Percentiles rank a stretch among this genome's conserved stretches.
Evolutionary conservation across 1,139 yeast species (phyloP).

Genomic region (Scheffersomyces lignicola): DNA sequence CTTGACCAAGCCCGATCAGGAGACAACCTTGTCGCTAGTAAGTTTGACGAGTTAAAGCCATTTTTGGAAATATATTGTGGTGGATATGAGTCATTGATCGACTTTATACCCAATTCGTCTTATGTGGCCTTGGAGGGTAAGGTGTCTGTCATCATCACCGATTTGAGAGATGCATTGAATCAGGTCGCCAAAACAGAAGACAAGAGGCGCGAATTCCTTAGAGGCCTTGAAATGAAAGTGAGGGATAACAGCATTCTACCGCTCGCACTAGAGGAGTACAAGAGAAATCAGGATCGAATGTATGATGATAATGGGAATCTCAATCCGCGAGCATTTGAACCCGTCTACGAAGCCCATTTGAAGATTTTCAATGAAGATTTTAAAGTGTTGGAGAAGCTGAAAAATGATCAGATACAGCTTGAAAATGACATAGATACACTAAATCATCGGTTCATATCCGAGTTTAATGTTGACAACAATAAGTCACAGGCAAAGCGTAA

Average conservation of each 20-base stretch:
- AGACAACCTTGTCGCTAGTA: slow-evolving; percentile 51
- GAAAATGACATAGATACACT: slow-evolving; percentile 45
- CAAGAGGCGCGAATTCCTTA: slow-evolving; percentile 40
- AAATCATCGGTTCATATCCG: slow-evolving; percentile 35
- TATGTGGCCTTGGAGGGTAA: slow-evolving; percentile 42
- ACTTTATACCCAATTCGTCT: slow-evolving; percentile 52
- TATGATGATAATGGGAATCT: slow-evolving; percentile 19
- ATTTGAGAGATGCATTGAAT: slow-evolving; percentile 40
- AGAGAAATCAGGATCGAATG: slow-evolving; percentile 21
- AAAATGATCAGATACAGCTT: slow-evolving; percentile 40
- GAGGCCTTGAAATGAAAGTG: slow-evolving; percentile 44
- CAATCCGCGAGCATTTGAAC: slow-evolving; percentile 31
- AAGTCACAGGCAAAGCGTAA: slow-evolving; percentile 40
- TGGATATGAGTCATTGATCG: slow-evolving; percentile 39
- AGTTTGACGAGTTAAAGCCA: slow-evolving; percentile 44
- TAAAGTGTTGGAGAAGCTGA: slow-evolving; percentile 35
- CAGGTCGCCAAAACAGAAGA: slow-evolving; percentile 26
- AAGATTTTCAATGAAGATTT: slow-evolving; percentile 41
- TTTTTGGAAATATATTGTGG: slow-evolving; percentile 46
- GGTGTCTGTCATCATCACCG: slow-evolving; percentile 34
- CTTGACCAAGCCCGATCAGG: slow-evolving; percentile 61
- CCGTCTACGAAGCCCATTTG: slow-evolving; percentile 37
- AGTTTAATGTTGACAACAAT: slow-evolving; percentile 17
- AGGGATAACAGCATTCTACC: slow-evolving; percentile 52
- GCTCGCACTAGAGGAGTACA: slow-evolving; percentile 48